Conservation (phyloP, 495 filamentous ascomycete species). For the Penicillium steckii region DNA sequence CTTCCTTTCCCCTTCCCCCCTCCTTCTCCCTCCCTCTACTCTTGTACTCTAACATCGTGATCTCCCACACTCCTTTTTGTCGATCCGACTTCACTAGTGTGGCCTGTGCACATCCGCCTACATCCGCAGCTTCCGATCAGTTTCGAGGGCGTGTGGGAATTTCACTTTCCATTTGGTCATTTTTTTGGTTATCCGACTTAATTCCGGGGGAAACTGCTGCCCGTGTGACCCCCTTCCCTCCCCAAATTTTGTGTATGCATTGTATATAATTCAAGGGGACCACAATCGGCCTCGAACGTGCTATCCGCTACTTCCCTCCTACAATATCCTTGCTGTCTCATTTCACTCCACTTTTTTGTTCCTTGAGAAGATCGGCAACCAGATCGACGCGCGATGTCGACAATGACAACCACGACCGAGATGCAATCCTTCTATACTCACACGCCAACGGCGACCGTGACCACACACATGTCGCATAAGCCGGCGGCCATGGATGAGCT, state of each 20-base stretch:
- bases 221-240: too few species aligned
- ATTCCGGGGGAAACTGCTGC: too few species aligned
- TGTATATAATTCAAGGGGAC: too few species aligned
- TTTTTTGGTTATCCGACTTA: too few species aligned
- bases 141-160: not conserved
- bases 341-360: not conserved
- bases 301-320: not conserved
- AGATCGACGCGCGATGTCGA: not conserved
- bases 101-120: slow-evolving; percentile 14
- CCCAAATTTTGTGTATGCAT: too few species aligned
- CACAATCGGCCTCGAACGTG: not conserved
- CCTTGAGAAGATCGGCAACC: slow-evolving; percentile 3
- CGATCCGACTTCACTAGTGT: not conserved
- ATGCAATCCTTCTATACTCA: slow-evolving; percentile 42
- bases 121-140: slow-evolving; percentile 9
- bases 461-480: slow-evolving; percentile 32
- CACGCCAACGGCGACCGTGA: too few species aligned
- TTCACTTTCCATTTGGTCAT: too few species aligned
- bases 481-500: slow-evolving; percentile 38
- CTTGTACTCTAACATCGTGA: not conserved
- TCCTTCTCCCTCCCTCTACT: not conserved
- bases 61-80: too few species aligned
- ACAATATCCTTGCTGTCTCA: not conserved
- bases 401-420: slow-evolving; percentile 31
- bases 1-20: not conserved